phyloP scores from a whole-genome alignment of 2,329 filamentous ascomycete genomes.

The Pseudofabraea citricarpa region DNA sequence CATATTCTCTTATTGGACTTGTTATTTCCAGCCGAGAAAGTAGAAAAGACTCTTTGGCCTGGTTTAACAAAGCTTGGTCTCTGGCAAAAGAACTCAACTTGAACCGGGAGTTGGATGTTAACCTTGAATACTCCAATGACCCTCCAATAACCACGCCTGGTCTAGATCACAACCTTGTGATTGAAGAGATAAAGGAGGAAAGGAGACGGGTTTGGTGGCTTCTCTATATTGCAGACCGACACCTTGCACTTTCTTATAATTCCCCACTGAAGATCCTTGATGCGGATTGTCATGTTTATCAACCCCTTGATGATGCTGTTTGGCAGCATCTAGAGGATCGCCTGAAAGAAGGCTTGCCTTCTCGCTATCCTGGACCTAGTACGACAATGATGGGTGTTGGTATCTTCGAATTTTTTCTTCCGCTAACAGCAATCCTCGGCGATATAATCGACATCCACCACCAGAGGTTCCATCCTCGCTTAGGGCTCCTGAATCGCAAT shows the following conservation, averaged over 20 bases:
- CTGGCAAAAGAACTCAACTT: conserved; percentile 34
- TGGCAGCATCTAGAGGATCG: conserved; percentile 24
- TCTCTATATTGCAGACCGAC: conserved; percentile 5
- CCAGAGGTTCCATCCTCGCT: conserved; percentile 35
- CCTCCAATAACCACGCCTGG: background rate
- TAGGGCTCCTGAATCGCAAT: conserved; percentile 31
- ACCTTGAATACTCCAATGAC: background rate
- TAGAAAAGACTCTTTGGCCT: conserved; percentile 42
- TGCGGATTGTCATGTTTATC: conserved; percentile 36
- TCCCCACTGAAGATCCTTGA: conserved; percentile 38
- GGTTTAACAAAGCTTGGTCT: conserved; percentile 39
- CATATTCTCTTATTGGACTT: conserved; percentile 39
- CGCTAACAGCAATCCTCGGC: conserved; percentile 42
- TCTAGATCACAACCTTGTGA: background rate
- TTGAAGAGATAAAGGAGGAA: conserved; percentile 3
- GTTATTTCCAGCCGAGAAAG: conserved; percentile 43
- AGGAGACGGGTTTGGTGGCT: conserved; percentile 6
- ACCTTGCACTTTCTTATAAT: conserved; percentile 7
- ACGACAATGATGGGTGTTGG: conserved; percentile 34
- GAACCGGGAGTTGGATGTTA: conserved; percentile 25
- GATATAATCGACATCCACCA: conserved; percentile 45
- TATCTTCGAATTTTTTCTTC: conserved; percentile 46
- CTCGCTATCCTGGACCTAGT: conserved; percentile 33
- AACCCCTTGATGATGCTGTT: conserved; percentile 4
- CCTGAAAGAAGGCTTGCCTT: conserved; percentile 33